Base-by-base conservation (phyloP, 2,329 filamentous ascomycete genomes). In the Colletotrichum tropicicola region DNA sequence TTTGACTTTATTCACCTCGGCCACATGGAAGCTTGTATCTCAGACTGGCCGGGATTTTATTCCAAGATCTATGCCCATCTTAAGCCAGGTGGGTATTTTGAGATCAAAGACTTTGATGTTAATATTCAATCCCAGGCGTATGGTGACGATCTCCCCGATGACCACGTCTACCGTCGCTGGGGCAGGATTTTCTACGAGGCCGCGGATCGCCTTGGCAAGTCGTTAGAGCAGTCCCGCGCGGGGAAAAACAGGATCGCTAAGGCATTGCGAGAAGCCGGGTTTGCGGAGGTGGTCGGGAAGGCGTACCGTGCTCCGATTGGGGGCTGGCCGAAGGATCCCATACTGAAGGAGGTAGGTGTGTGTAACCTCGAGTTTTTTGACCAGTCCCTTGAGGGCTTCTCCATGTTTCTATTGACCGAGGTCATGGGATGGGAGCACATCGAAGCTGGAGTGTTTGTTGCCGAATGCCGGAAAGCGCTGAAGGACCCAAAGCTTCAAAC, bases 1-100 rank as follows among this genome's bases (percentile, higher is more conserved):
- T 85, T 87, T 70, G 87, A 90, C 74, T 87, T 83, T 69, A 83
- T 89, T 59, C 87, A 88, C 71, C 83, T 83, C 4, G 81, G 83
- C 27, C 78, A 85, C 67, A 76, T 88, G 67, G 74, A 81, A 1
- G 87, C 86, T 23, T 79, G 80, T 53, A 81, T 88, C 66, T 73
- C 78, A 3, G 85, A 87, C 60, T 88, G 85, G 71, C 79, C 80
- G 43, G 77, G 81, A 37, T 71, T 88, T 9, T 79, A 87, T 59
- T 75, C 76, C 41, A 81, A 82, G 56, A 71, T 82, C 8, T 84
- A 75, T 69, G 78, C 77, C 61, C 80, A 85, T 64, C 76, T 86
- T 37, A 83, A 82, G 66, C 66, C 73, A 79, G 86, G 85, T 13
- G 86, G 80, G 10, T 71, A 64, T 51, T 10, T 70, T 19, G 68